These are phyloP conservation scores for Magnusiomyces clavatus DNA, from an alignment of 1,139 yeast genomes.

Conservation along the genomic window DNA sequence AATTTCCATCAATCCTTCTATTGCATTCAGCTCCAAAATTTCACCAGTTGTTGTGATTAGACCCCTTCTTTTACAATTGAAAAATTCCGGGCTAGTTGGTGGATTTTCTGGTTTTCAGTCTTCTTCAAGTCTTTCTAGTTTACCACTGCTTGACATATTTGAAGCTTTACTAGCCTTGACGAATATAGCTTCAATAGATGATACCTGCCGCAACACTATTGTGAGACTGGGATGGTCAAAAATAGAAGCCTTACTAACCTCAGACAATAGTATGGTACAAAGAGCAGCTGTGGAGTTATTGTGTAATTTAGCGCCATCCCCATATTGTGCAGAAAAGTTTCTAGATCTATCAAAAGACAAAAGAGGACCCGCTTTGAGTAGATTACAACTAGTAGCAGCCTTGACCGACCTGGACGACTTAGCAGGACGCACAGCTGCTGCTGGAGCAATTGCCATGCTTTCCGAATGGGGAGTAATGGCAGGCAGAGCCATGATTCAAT, in stretches of 20 bases:
- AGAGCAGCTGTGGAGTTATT: slow-evolving; percentile 34
- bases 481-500: slow-evolving; percentile 21
- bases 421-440: slow-evolving; percentile 33
- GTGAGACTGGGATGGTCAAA: slow-evolving; percentile 34
- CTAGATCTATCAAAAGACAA: slow-evolving; percentile 23
- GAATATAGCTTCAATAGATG: slow-evolving; percentile 38
- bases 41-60: slow-evolving; percentile 29
- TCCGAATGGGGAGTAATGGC: slow-evolving; percentile 33
- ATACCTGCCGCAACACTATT: slow-evolving; percentile 31
- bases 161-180: slow-evolving; percentile 44
- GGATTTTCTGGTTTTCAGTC: not conserved
- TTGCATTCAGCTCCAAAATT: slow-evolving; percentile 30
- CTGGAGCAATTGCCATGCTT: slow-evolving; percentile 36
- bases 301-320: slow-evolving; percentile 34
- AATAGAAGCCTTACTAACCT: slow-evolving; percentile 33
- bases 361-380: slow-evolving; percentile 19
- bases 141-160: slow-evolving; percentile 35
- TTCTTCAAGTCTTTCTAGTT: slow-evolving; percentile 16
- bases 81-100: slow-evolving; percentile 11
- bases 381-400: slow-evolving; percentile 28
- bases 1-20: slow-evolving; percentile 32
- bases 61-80: slow-evolving; percentile 28
- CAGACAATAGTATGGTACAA: slow-evolving; percentile 30
- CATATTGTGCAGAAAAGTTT: slow-evolving; percentile 32
- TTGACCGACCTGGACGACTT: slow-evolving; percentile 30